phyloP scores from a whole-genome alignment of 2,329 filamentous ascomycete species.

The Sporothrix brunneoviolacea region DNA sequence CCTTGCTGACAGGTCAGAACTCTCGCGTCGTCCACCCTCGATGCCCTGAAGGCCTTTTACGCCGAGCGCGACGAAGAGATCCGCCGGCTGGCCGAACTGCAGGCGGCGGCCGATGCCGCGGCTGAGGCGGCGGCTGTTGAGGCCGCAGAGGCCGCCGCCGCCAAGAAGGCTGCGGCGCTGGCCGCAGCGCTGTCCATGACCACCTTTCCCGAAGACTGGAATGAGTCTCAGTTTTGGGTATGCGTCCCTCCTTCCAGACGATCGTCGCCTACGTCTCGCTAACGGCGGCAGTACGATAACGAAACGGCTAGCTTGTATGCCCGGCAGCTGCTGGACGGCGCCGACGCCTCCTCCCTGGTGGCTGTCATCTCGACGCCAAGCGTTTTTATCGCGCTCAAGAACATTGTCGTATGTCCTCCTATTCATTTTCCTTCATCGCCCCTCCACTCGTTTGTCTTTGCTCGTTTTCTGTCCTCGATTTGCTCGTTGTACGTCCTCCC shows the following conservation, averaged over 20 bases:
- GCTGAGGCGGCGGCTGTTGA: slow-evolving; percentile 42
- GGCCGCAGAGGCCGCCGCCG: slow-evolving; percentile 30
- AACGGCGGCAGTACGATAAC: slow-evolving; percentile 54
- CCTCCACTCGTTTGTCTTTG: not conserved
- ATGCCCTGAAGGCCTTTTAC: slow-evolving; percentile 68
- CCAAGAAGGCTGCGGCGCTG: not conserved
- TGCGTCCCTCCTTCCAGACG: slow-evolving; percentile 15
- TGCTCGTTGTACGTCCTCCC: too few relatives aligned
- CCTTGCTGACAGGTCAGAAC: too few relatives aligned
- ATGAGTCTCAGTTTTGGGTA: slow-evolving; percentile 79
- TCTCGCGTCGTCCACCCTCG: slow-evolving; percentile 60
- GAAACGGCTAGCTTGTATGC: slow-evolving; percentile 61
- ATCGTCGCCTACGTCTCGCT: not conserved
- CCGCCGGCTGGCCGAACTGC: slow-evolving; percentile 62
- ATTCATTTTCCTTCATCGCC: not conserved
- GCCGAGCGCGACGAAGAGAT: slow-evolving; percentile 61
- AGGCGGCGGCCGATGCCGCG: slow-evolving; percentile 46
- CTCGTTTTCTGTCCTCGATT: too few relatives aligned
- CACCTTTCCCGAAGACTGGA: slow-evolving; percentile 73
- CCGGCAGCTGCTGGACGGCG: slow-evolving; percentile 56
- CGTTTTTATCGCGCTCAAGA: slow-evolving; percentile 70
- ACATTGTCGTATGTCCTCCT: slow-evolving; percentile 28
- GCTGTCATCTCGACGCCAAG: slow-evolving; percentile 69
- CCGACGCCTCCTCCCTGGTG: slow-evolving; percentile 48
- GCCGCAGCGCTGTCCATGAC: slow-evolving; percentile 50